Percentiles rank a stretch among this genome's conserved stretches.
Evolutionary conservation across 2,329 filamentous ascomycete genomes (phyloP).

Genomic region (Pseudocercospora musae): DNA sequence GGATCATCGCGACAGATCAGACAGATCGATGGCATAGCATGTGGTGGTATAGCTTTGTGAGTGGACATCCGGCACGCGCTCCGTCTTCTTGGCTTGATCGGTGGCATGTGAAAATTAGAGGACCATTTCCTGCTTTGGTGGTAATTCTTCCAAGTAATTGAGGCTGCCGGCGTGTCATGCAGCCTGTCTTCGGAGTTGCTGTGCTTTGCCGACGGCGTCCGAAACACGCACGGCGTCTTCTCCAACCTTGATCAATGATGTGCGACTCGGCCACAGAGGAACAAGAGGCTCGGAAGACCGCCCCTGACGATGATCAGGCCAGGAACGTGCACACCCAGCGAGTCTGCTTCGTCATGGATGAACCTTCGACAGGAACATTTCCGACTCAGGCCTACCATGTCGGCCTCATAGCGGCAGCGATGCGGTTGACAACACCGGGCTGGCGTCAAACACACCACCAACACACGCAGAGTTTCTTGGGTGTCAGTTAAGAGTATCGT

Average conservation of each 20-base stretch:
- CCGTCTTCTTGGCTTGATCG: neutral
- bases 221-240: neutral
- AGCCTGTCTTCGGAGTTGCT: neutral
- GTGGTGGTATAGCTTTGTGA: neutral
- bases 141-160: neutral
- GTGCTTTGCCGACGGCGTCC: neutral
- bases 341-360: conserved; percentile 1
- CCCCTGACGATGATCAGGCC: conserved; percentile 1
- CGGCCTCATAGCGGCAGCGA: conserved; percentile 1
- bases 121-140: conserved; percentile 1
- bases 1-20: neutral
- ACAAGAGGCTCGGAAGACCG: neutral
- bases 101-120: neutral
- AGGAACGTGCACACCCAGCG: neutral
- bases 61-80: neutral
- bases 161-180: neutral
- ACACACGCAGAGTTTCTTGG: neutral
- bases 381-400: neutral
- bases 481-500: neutral
- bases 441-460: conserved; percentile 4
- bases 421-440: neutral
- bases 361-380: neutral
- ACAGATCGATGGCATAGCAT: neutral
- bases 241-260: conserved; percentile 1
- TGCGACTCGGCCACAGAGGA: neutral